A percentile compares a stretch with the other conserved stretches of the same genome.
These are phyloP conservation scores for Ilyonectria destructans DNA, from an alignment of 2,329 filamentous ascomycete genomes.

Conservation along the genomic window DNA sequence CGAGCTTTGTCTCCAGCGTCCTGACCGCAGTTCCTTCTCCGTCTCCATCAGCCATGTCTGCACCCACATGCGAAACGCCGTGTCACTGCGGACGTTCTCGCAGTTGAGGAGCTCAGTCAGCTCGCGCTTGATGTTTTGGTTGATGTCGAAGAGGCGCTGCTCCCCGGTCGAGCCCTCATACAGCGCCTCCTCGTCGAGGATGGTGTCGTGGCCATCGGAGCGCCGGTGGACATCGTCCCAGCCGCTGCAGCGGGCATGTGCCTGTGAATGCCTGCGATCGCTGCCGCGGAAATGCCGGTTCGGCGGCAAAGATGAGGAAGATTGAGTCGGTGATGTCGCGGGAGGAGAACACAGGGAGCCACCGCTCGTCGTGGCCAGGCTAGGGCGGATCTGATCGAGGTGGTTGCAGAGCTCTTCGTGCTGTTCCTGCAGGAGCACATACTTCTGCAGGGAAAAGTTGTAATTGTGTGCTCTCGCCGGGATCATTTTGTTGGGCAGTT, in stretches of 20 bases:
- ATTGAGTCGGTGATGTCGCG: conserved; percentile 73
- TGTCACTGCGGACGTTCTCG: conserved; percentile 67
- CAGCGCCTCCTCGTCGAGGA: conserved; percentile 64
- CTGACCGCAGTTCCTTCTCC: conserved; percentile 71
- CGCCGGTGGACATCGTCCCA: conserved; percentile 48
- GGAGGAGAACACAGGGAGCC: conserved; percentile 65
- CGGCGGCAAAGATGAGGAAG: conserved; percentile 64
- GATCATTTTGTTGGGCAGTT: no score
- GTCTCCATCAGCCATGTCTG: conserved; percentile 74
- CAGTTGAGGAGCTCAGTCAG: conserved; percentile 76
- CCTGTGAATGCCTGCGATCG: conserved; percentile 46
- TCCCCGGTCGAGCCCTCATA: conserved; percentile 68
- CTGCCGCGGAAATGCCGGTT: conserved; percentile 58
- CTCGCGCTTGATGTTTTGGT: conserved; percentile 74
- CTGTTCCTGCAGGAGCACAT: conserved; percentile 68
- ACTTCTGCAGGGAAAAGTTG: conserved; percentile 68
- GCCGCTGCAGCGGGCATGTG: conserved; percentile 53
- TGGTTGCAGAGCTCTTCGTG: conserved; percentile 68
- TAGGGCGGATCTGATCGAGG: conserved; percentile 67
- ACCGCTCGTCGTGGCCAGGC: conserved; percentile 49
- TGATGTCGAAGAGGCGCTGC: conserved; percentile 69
- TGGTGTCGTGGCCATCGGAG: conserved; percentile 51
- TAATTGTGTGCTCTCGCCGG: conserved; percentile 51
- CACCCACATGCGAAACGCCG: conserved; percentile 71
- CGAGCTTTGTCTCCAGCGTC: conserved; percentile 64